Evolutionary conservation across 2,329 filamentous ascomycete species (phyloP).

Genomic region (Sphaerostilbella broomeana): DNA sequence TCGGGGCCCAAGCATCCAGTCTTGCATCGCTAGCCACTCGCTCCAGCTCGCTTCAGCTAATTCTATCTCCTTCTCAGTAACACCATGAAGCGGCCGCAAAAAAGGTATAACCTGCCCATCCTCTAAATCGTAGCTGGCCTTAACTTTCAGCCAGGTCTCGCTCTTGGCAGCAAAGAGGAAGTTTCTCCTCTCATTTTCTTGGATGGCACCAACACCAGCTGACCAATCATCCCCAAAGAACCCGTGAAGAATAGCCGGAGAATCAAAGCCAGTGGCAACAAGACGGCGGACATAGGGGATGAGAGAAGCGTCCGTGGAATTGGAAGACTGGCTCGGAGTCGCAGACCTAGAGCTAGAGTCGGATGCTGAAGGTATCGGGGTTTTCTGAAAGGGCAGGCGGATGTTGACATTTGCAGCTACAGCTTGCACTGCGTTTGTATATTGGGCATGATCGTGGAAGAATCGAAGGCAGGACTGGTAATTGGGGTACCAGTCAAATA

Average conservation of each 20-base stretch:
- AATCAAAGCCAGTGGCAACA: constrained; percentile 87
- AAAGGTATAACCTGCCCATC: constrained; percentile 82
- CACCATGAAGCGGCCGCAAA: constrained; percentile 71
- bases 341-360: constrained; percentile 4
- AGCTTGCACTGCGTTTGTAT: constrained; percentile 75
- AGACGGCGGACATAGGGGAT: constrained; percentile 86
- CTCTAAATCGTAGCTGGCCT: constrained; percentile 82
- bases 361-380: constrained; percentile 23
- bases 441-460: constrained; percentile 87
- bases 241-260: constrained; percentile 76
- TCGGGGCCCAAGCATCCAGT: constrained; percentile 93
- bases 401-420: constrained; percentile 91
- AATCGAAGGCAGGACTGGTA: constrained; percentile 86
- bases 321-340: constrained; percentile 15
- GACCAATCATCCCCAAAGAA: constrained; percentile 96
- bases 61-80: constrained; percentile 72
- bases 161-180: constrained; percentile 95
- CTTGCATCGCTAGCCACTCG: constrained; percentile 92
- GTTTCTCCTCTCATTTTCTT: constrained; percentile 86
- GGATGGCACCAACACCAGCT: constrained; percentile 70
- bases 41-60: constrained; percentile 82
- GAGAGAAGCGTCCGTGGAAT: constrained; percentile 37
- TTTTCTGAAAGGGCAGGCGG: constrained; percentile 74
- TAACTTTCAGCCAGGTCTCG: constrained; percentile 81
- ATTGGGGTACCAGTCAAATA: constrained; percentile 88